These are phyloP conservation scores for Pezicula neosporulosa DNA, from an alignment of 2,329 filamentous ascomycete species.

Conservation along the genomic window DNA sequence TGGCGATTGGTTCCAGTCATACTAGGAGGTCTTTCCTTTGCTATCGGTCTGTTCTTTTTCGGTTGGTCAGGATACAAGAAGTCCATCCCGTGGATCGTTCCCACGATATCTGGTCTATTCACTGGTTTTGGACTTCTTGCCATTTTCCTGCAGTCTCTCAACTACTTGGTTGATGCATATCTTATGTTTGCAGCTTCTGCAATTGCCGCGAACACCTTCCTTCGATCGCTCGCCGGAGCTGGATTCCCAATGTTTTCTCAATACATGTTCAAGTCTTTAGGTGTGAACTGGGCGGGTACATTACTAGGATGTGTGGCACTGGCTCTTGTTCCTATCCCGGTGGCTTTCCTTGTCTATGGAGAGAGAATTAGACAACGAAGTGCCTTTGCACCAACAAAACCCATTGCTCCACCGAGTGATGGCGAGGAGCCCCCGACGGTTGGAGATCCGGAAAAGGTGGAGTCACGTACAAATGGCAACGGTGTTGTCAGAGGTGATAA, in stretches of 20 bases:
- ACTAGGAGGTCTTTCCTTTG: constrained; percentile 55
- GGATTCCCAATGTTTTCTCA: constrained; percentile 76
- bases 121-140: constrained; percentile 76
- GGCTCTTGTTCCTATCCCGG: constrained; percentile 56
- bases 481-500: no score
- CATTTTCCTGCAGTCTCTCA: constrained; percentile 77
- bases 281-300: constrained; percentile 60
- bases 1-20: constrained; percentile 64
- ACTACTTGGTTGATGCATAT: constrained; percentile 77
- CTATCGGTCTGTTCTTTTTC: constrained; percentile 72
- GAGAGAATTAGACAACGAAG: constrained; percentile 51
- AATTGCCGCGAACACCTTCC: constrained; percentile 77
- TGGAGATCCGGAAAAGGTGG: no score
- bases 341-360: constrained; percentile 60
- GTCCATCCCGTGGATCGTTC: constrained; percentile 62
- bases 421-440: constrained; percentile 11
- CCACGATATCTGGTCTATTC: constrained; percentile 56
- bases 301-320: constrained; percentile 58
- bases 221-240: constrained; percentile 74
- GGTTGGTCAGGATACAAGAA: constrained; percentile 58
- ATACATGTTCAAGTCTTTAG: constrained; percentile 64
- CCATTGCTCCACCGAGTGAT: constrained; percentile 9
- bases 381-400: constrained; percentile 49
- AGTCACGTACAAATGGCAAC: no score
- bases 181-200: constrained; percentile 64